Conservation (phyloP, 1,139 yeast species). For the Suhomyces yuchorum region DNA sequence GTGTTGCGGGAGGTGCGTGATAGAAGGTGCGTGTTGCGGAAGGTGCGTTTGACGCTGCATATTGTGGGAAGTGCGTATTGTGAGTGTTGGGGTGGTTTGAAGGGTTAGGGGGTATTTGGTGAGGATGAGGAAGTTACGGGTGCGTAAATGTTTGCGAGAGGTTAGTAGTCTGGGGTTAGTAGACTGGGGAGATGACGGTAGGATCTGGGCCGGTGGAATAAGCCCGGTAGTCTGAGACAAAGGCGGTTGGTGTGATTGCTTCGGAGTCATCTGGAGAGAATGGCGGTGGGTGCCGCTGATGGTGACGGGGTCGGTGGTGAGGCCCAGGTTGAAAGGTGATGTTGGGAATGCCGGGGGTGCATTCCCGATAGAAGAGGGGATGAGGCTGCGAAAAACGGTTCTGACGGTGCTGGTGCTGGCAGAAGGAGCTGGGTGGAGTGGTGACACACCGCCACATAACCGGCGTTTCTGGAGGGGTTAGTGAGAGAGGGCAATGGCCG, state of each 20-base stretch:
- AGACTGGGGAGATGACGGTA: not conserved
- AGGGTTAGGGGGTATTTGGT: not conserved
- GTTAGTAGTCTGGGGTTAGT: not conserved
- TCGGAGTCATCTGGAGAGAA: not conserved
- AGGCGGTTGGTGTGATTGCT: not conserved
- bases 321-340: too few relatives aligned
- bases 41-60: not conserved
- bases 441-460: too few relatives aligned
- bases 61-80: too few relatives aligned
- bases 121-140: not conserved
- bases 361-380: not conserved
- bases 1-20: not conserved
- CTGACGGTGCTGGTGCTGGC: too few relatives aligned
- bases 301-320: too few relatives aligned
- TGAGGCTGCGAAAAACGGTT: not conserved
- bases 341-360: not conserved
- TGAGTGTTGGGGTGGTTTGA: not conserved
- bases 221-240: not conserved
- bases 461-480: too few relatives aligned
- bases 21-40: not conserved
- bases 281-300: too few relatives aligned
- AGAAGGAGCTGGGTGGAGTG: too few relatives aligned
- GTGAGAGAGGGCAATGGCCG: not conserved
- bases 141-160: not conserved
- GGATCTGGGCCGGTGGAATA: not conserved